Evolutionary conservation across 495 filamentous ascomycete genomes (phyloP), one percentile per base, ranked within the genome.

Genomic region (Antarctomyces pellizariae): DNA sequence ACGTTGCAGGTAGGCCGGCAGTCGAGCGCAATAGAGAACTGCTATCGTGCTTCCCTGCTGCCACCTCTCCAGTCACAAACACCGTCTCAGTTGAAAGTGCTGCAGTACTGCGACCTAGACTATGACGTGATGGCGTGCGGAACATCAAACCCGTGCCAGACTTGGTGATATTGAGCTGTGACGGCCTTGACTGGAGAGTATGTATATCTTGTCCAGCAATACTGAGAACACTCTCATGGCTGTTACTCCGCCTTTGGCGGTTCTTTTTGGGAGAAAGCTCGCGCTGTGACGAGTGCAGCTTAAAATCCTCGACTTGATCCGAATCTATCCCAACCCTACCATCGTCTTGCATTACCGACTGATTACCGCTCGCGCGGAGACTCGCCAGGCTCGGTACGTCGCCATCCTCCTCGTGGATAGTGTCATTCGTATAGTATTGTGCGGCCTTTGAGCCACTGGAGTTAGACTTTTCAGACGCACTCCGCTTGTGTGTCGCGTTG

Each of bases 161-260:
- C 4, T 46, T 53, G 4, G 48, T 34, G 4, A 65, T 49, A 0
- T 50, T 48, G 7, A 62, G 45, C 28, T 65, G 61, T 13, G 56
- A 59, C 6, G 61, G 59, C 2, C 59, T 43, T 0, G 47, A 50
- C 30, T 54, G 53, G 12, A 65, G 46, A 0, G 59, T 64, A 37
- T 62, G 61, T 10, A 64, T 62, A 36, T 64, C 59, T 27, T 64
- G 48, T 0, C 60, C 59, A 5, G 56, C 50, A 1, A 62, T 44
- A 0, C 59, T 64, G 32, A 63, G 49, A 32, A 65, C 57, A 19
- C 59, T 62, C 36, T 65, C 59, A 24, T 64, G 58, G 1, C n/a
- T n/a, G n/a, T n/a, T n/a, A n/a, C n/a, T n/a, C n/a, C n/a, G n/a
- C n/a, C n/a, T n/a, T n/a, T n/a, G n/a, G n/a, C n/a, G n/a, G n/a